Evolutionary conservation across 2,329 filamentous ascomycete genomes (phyloP).

Genomic region (Aspergillus costaricaensis): DNA sequence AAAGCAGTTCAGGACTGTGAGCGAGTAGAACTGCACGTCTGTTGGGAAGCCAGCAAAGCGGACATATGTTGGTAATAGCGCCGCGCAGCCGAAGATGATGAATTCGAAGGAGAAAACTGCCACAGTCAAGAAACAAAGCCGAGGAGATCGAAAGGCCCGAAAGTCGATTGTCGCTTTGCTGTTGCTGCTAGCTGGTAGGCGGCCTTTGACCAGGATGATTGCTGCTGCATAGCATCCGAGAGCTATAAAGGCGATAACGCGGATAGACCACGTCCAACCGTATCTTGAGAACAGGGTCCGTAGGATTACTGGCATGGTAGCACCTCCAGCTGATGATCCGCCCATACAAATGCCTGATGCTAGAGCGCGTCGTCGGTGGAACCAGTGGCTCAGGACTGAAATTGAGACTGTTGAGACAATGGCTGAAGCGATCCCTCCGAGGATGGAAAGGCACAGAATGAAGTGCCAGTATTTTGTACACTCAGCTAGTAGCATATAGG

Average conservation of each 20-base stretch:
- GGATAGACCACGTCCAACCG: slow-evolving; percentile 41
- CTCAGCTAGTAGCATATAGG: slow-evolving; percentile 51
- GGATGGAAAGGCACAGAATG: slow-evolving; percentile 40
- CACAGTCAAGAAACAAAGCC: slow-evolving; percentile 46
- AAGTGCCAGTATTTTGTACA: slow-evolving; percentile 54
- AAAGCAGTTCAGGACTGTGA: slow-evolving; percentile 49
- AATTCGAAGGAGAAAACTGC: slow-evolving; percentile 53
- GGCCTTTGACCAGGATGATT: slow-evolving; percentile 36
- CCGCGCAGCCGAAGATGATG: slow-evolving; percentile 52
- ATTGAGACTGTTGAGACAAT: slow-evolving; percentile 41
- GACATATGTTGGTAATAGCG: slow-evolving; percentile 50
- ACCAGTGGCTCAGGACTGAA: slow-evolving; percentile 45
- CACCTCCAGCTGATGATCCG: slow-evolving; percentile 42
- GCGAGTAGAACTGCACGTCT: slow-evolving; percentile 47
- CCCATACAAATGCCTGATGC: slow-evolving; percentile 45
- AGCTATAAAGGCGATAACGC: slow-evolving; percentile 40
- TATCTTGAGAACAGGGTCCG: slow-evolving; percentile 32
- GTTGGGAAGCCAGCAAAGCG: slow-evolving; percentile 40
- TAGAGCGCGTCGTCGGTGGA: slow-evolving; percentile 39
- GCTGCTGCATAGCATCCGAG: slow-evolving; percentile 36
- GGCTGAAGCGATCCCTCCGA: slow-evolving; percentile 39
- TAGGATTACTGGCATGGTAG: slow-evolving; percentile 40
- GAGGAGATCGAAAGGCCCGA: slow-evolving; percentile 43
- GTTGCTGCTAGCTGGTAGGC: slow-evolving; percentile 32
- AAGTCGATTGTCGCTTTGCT: slow-evolving; percentile 42